Evolutionary conservation across 371 early-diverging fungal genomes (phyloP).

Genomic region (Actinomortierella wolfii): DNA sequence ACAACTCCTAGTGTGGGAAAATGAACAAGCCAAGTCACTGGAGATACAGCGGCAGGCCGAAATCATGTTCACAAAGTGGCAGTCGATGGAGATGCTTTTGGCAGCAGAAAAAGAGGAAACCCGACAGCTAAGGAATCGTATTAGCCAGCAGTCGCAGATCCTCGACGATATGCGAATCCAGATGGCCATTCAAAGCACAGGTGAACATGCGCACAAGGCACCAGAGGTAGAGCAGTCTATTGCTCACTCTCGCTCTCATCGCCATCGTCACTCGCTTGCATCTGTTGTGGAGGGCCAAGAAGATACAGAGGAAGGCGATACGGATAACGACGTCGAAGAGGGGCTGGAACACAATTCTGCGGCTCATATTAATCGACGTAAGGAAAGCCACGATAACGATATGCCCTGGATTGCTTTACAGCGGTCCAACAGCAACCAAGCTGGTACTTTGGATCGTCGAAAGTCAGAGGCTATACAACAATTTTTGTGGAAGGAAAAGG

Average conservation of each 20-base stretch:
- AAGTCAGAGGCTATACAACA: constrained; percentile 26
- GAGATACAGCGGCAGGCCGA: constrained; percentile 43
- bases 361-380: constrained; percentile 2
- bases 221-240: not conserved
- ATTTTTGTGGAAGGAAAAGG: constrained; percentile 38
- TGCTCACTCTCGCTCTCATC: not conserved
- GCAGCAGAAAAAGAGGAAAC: constrained; percentile 37
- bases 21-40: constrained; percentile 30
- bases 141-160: constrained; percentile 41
- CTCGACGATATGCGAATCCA: constrained; percentile 47
- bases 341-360: not conserved
- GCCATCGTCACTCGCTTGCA: not conserved
- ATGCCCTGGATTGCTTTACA: constrained; percentile 12
- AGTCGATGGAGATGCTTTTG: constrained; percentile 37
- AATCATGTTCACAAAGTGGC: constrained; percentile 28
- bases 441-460: constrained; percentile 21
- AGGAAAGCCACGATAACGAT: not conserved
- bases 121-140: constrained; percentile 17
- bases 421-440: constrained; percentile 25
- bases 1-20: constrained; percentile 60
- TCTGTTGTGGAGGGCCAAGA: not conserved
- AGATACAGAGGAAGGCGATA: not conserved
- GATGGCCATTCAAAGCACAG: constrained; percentile 21
- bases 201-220: not conserved
- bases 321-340: not conserved